These are phyloP conservation scores for Amoeboaphelidium protococcarum DNA, from an alignment of 371 early-diverging fungal species.

Conservation along the genomic window DNA sequence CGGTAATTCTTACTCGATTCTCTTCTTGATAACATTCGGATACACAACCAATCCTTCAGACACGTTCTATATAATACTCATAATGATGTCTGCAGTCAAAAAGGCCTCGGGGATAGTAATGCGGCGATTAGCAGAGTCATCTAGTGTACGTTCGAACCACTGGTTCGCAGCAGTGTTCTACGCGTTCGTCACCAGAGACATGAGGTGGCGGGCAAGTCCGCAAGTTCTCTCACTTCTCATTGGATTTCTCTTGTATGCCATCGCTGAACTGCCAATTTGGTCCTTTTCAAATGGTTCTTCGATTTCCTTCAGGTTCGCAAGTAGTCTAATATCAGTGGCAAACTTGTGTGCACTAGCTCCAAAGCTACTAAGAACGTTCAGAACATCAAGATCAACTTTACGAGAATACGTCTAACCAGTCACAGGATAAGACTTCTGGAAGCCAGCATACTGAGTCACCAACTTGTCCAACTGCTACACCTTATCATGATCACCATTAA, in stretches of 20 bases:
- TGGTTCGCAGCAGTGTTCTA: constrained; percentile 44
- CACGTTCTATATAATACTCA: constrained; percentile 78
- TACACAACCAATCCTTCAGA: constrained; percentile 88
- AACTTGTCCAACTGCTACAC: constrained; percentile 61
- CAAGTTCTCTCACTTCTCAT: constrained; percentile 94
- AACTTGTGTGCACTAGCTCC: constrained; percentile 91
- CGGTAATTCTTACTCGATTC: constrained; percentile 78
- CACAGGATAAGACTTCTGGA: constrained; percentile 52
- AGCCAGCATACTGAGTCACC: constrained; percentile 70
- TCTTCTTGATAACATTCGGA: constrained; percentile 69
- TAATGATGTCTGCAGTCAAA: constrained; percentile 79
- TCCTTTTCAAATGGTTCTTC: constrained; percentile 96
- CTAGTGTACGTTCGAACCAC: constrained; percentile 5
- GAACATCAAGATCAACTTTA: constrained; percentile 82
- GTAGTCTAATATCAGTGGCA: constrained; percentile 80
- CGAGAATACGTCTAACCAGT: constrained; percentile 94
- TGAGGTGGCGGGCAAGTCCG: constrained; percentile 79
- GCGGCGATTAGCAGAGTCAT: constrained; percentile 62
- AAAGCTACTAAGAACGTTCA: constrained; percentile 60
- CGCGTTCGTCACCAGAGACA: constrained; percentile 65
- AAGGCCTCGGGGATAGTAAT: constrained; percentile 89
- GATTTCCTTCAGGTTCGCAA: constrained; percentile 86
- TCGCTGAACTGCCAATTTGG: constrained; percentile 78
- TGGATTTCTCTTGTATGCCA: constrained; percentile 98
- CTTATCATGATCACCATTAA: constrained; percentile 79